These are phyloP conservation scores for Berberis vulgaris DNA, from an alignment of 164 flowering plant species.

Conservation along the genomic window DNA sequence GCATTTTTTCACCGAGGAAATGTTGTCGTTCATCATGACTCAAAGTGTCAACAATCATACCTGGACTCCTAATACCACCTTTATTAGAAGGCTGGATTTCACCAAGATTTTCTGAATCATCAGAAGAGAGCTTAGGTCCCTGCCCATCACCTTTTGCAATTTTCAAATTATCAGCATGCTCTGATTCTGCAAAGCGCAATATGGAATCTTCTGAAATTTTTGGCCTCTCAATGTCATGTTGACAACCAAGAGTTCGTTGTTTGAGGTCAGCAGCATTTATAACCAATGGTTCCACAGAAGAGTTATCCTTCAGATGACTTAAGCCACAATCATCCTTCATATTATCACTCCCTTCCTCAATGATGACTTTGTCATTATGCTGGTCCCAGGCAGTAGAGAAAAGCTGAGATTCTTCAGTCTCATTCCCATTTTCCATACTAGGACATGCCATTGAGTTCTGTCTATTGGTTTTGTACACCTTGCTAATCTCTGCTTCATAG, in stretches of 20 bases:
- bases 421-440: conserved; percentile 1
- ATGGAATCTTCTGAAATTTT: conserved; percentile 3
- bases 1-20: background rate
- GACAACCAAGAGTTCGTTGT: background rate
- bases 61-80: background rate
- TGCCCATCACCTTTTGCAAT: background rate
- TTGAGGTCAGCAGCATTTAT: background rate
- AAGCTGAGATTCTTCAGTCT: background rate
- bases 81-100: background rate
- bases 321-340: conserved; percentile 1
- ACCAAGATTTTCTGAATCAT: background rate
- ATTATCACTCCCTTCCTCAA: background rate
- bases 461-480: background rate
- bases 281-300: background rate
- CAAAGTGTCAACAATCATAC: background rate
- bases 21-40: background rate
- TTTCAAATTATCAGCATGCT: background rate
- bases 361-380: background rate
- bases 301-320: background rate
- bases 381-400: background rate
- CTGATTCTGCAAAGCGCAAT: background rate
- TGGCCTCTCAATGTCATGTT: background rate
- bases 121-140: background rate
- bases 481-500: background rate
- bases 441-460: background rate